These are phyloP conservation scores for Tuber melanosporum DNA, from an alignment of 495 filamentous ascomycete species.

Conservation along the genomic window DNA sequence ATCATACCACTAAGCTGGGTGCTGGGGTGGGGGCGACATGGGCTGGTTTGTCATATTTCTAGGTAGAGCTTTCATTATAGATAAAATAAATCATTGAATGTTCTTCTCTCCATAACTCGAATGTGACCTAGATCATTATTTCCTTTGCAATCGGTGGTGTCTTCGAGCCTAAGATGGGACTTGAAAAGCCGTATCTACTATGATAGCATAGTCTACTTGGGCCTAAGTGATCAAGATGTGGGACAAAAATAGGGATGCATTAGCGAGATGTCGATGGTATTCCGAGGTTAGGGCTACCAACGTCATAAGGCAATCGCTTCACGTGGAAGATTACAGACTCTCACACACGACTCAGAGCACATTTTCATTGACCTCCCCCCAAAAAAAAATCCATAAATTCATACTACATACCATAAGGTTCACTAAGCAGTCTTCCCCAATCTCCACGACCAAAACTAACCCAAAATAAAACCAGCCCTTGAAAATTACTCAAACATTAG, in stretches of 20 bases:
- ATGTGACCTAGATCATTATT: neutral
- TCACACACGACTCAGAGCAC: neutral
- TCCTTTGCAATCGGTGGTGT: neutral
- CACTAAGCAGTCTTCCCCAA: neutral
- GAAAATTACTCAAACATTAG: neutral
- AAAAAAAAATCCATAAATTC: neutral
- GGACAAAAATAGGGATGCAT: neutral
- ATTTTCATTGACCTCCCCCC: neutral
- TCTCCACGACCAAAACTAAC: neutral
- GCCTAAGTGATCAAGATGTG: neutral
- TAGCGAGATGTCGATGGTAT: neutral
- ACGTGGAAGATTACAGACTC: neutral
- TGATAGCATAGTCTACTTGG: neutral
- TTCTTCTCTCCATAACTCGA: neutral
- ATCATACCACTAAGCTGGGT: neutral
- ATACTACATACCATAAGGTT: neutral
- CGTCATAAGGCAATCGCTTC: neutral
- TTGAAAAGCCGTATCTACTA: neutral
- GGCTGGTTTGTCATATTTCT: no score
- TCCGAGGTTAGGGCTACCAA: neutral
- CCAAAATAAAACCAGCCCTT: neutral
- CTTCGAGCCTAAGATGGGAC: neutral
- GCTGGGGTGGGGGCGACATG: no score
- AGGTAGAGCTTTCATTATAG: no score
- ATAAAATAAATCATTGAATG: neutral